A percentile compares a stretch with the other conserved stretches of the same genome.
phyloP scores from a whole-genome alignment of 1,139 yeast species.

The Blastobotrys serpentis region DNA sequence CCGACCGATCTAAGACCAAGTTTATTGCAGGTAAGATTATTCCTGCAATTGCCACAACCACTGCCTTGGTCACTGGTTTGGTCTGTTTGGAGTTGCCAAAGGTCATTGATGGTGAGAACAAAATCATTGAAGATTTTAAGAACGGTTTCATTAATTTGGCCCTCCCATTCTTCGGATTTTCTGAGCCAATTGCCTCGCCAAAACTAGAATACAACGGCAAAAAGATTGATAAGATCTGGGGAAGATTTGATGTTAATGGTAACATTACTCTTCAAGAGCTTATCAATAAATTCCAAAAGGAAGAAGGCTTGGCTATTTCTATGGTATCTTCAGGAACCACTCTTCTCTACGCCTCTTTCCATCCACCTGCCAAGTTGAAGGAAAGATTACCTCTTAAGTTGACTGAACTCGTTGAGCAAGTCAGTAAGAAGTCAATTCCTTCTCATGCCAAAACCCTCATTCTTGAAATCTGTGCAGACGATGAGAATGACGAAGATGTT shows the following conservation, averaged over 20 bases:
- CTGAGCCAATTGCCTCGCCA: constrained; percentile 89
- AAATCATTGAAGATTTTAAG: constrained; percentile 81
- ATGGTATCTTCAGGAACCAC: constrained; percentile 94
- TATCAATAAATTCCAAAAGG: constrained; percentile 68
- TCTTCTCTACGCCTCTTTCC: constrained; percentile 85
- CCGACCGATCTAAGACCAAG: constrained; percentile 69
- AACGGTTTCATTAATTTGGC: constrained; percentile 95
- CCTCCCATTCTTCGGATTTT: constrained; percentile 92
- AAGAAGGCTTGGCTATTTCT: constrained; percentile 82
- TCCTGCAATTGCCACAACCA: constrained; percentile 98
- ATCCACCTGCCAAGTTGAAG: constrained; percentile 84
- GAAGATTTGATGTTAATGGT: constrained; percentile 79
- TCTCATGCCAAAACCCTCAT: constrained; percentile 71
- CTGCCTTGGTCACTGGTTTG: constrained; percentile 93
- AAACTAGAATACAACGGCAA: constrained; percentile 73
- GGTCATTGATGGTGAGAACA: constrained; percentile 67
- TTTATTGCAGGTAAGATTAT: constrained; percentile 86
- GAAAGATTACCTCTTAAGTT: constrained; percentile 70
- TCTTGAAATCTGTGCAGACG: constrained; percentile 91
- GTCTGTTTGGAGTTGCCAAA: constrained; percentile 90
- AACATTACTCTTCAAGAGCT: constrained; percentile 75
- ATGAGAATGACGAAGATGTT: constrained; percentile 88
- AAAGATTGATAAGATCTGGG: constrained; percentile 89
- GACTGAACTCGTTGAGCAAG: constrained; percentile 72
- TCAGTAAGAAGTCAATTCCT: constrained; percentile 83